phyloP scores from a whole-genome alignment of 768 basidiomycete genomes.

The Crucibulum laeve region DNA sequence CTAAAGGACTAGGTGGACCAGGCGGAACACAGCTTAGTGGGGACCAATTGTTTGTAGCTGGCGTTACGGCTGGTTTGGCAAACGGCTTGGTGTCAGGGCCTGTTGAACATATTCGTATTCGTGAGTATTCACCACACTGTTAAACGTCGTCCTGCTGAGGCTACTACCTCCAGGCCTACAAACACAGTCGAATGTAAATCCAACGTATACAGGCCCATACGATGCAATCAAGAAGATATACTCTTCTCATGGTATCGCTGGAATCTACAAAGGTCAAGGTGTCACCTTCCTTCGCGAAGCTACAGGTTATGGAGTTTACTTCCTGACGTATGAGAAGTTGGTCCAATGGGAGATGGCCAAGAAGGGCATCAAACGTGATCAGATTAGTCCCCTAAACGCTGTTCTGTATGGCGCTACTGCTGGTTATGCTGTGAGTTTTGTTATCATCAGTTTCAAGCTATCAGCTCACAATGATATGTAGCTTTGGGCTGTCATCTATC shows the following conservation, averaged over 20 bases:
- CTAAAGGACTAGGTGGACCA: constrained; percentile 55
- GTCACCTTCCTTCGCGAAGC: constrained; percentile 85
- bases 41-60: constrained; percentile 69
- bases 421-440: constrained; percentile 77
- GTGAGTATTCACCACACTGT: constrained; percentile 34
- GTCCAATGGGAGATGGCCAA: constrained; percentile 81
- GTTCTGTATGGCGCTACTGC: constrained; percentile 88
- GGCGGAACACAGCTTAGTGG: constrained; percentile 57
- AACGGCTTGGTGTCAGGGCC: constrained; percentile 94
- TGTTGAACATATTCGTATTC: constrained; percentile 96
- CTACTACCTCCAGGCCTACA: constrained; percentile 67
- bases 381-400: constrained; percentile 74
- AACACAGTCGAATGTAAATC: constrained; percentile 80
- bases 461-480: constrained; percentile 20
- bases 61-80: constrained; percentile 82
- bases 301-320: constrained; percentile 82
- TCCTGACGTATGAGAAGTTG: constrained; percentile 88
- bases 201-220: constrained; percentile 75
- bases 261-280: constrained; percentile 90
- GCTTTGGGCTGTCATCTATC: constrained; percentile 93
- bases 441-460: background rate
- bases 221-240: constrained; percentile 88
- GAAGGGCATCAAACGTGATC: constrained; percentile 67
- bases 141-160: constrained; percentile 5
- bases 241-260: constrained; percentile 67